A percentile compares a stretch with the other conserved stretches of the same genome.
Evolutionary conservation across 352 stramenopile species (phyloP).

Genomic region (Phytophthora kernoviae): DNA sequence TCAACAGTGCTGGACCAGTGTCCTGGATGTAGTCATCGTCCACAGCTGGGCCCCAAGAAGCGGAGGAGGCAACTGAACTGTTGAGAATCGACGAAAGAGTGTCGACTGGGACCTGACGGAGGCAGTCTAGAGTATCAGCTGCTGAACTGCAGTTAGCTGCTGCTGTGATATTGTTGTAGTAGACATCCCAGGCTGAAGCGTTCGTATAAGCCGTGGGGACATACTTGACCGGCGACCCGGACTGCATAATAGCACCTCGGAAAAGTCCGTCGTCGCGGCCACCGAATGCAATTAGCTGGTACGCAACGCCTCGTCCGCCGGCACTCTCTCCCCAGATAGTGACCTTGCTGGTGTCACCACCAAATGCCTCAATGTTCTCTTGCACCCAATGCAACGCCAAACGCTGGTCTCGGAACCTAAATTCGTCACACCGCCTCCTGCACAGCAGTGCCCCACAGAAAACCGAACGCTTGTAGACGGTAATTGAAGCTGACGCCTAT

Average conservation of each 20-base stretch:
- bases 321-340: conserved; percentile 47
- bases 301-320: conserved; percentile 39
- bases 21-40: conserved; percentile 32
- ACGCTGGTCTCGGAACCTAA: conserved; percentile 85
- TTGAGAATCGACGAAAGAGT: conserved; percentile 22
- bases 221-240: conserved; percentile 16
- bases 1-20: conserved; percentile 12
- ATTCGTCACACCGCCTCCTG: conserved; percentile 68
- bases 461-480: conserved; percentile 36
- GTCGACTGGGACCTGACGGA: conserved; percentile 27
- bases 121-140: conserved; percentile 22
- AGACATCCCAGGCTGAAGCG: conserved; percentile 15
- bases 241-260: conserved; percentile 28
- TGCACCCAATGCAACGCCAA: conserved; percentile 59
- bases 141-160: conserved; percentile 24
- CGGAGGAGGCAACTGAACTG: conserved; percentile 18
- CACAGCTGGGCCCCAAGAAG: conserved; percentile 21
- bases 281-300: conserved; percentile 28
- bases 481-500: conserved; percentile 51
- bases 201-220: conserved; percentile 16
- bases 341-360: conserved; percentile 23
- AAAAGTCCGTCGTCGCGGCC: conserved; percentile 28
- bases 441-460: conserved; percentile 29
- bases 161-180: conserved; percentile 30
- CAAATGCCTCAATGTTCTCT: conserved; percentile 26